Conservation (phyloP, 306 rosid genomes). For the Parietaria judaica region DNA sequence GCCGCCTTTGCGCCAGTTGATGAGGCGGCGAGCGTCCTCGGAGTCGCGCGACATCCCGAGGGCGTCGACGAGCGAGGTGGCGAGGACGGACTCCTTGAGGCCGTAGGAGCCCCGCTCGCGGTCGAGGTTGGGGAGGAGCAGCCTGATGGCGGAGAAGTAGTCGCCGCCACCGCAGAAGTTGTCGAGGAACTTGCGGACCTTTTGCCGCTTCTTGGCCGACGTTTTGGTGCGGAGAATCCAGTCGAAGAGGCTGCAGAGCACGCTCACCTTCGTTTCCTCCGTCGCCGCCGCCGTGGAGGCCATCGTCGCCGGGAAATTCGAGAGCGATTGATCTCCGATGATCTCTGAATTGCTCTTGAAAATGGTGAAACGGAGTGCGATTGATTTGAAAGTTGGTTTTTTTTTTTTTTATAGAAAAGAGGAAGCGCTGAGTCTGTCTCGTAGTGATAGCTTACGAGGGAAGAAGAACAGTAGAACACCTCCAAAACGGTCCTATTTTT, state of each 20-base stretch:
- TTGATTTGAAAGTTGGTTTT: too few relatives aligned
- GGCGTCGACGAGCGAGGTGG: constrained; percentile 76
- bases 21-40: constrained; percentile 68
- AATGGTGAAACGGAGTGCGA: too few relatives aligned
- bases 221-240: constrained; percentile 80
- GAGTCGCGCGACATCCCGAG: constrained; percentile 78
- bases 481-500: too few relatives aligned
- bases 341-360: too few relatives aligned
- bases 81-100: constrained; percentile 84
- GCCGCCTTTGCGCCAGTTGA: constrained; percentile 93
- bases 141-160: constrained; percentile 63
- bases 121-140: constrained; percentile 73
- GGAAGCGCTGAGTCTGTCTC: too few relatives aligned
- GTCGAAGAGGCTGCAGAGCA: constrained; percentile 58
- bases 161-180: constrained; percentile 49
- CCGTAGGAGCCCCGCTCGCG: constrained; percentile 85
- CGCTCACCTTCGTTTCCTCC: constrained; percentile 56
- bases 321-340: too few relatives aligned
- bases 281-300: constrained; percentile 24
- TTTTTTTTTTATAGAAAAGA: too few relatives aligned
- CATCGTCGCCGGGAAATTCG: too few relatives aligned
- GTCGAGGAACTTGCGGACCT: constrained; percentile 80
- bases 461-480: too few relatives aligned
- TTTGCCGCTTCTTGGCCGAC: constrained; percentile 63
- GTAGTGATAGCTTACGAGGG: too few relatives aligned